Evolutionary conservation across 2,329 filamentous ascomycete genomes (phyloP).

Genomic region (Alternaria tenuissima): DNA sequence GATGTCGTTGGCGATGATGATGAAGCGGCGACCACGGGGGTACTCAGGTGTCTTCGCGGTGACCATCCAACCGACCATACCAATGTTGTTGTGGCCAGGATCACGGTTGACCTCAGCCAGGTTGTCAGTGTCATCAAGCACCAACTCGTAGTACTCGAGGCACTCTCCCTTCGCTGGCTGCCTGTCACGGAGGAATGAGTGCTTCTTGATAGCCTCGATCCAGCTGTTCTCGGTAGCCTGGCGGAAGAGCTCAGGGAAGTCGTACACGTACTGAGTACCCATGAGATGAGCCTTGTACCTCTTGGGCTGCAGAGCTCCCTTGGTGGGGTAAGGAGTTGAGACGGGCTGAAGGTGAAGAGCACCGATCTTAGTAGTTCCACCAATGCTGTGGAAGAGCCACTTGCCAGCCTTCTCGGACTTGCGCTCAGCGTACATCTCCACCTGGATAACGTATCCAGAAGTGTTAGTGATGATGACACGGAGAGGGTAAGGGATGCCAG

Average conservation of each 20-base stretch:
- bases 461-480: constrained; percentile 98
- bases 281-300: constrained; percentile 99
- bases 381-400: constrained; percentile 98
- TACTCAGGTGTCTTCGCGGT: constrained; percentile 96
- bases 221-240: constrained; percentile 97
- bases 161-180: constrained; percentile 88
- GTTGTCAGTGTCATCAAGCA: constrained; percentile 92
- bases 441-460: constrained; percentile 95
- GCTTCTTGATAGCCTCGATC: constrained; percentile 76
- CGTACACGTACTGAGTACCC: constrained; percentile 99
- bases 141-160: constrained; percentile 91
- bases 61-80: constrained; percentile 99
- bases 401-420: constrained; percentile 94
- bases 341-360: constrained; percentile 94
- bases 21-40: constrained; percentile 87
- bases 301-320: constrained; percentile 98
- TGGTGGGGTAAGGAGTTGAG: constrained; percentile 91
- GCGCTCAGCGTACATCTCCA: constrained; percentile 96
- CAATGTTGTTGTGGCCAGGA: constrained; percentile 92
- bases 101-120: constrained; percentile 93
- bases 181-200: constrained; percentile 77
- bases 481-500: constrained; percentile 86
- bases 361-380: constrained; percentile 92
- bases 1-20: constrained; percentile 98
- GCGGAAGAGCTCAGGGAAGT: constrained; percentile 99